phyloP scores from a whole-genome alignment of 164 flowering plant species.

The Nymphaea colorata region DNA sequence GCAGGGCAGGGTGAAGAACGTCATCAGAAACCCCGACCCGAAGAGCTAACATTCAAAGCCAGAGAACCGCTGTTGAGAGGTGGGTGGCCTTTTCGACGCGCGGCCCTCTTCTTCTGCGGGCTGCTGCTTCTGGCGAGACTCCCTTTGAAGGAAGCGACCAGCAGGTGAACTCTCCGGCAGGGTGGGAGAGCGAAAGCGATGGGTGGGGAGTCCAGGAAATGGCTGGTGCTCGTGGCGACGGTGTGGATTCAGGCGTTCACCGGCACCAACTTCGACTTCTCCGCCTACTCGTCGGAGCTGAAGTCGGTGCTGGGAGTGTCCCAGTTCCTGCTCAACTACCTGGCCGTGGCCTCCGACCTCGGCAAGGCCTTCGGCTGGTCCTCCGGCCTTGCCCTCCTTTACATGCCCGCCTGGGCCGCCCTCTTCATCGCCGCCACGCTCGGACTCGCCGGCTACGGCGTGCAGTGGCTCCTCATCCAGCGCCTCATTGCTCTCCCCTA shows the following conservation, averaged over 20 bases:
- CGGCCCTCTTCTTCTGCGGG: no score
- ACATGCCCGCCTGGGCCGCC: constrained; percentile 52
- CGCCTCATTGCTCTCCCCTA: constrained; percentile 57
- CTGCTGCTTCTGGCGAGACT: no score
- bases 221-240: constrained; percentile 87
- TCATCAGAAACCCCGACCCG: no score
- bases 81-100: no score
- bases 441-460: constrained; percentile 70
- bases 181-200: constrained; percentile 10
- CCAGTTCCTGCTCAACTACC: constrained; percentile 77
- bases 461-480: constrained; percentile 75
- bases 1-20: no score
- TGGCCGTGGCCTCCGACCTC: constrained; percentile 85
- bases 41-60: no score
- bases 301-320: constrained; percentile 68
- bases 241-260: constrained; percentile 97
- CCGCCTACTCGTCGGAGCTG: constrained; percentile 65
- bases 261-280: constrained; percentile 94
- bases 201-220: constrained; percentile 74
- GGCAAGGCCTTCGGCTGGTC: constrained; percentile 95
- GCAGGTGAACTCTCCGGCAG: background rate
- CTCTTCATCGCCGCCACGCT: constrained; percentile 64
- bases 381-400: constrained; percentile 68
- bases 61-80: no score
- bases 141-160: background rate